Evolutionary conservation across 495 filamentous ascomycete species (phyloP), one percentile per base, ranked within the genome.

Genomic region (Aspergillus funiculosus): DNA sequence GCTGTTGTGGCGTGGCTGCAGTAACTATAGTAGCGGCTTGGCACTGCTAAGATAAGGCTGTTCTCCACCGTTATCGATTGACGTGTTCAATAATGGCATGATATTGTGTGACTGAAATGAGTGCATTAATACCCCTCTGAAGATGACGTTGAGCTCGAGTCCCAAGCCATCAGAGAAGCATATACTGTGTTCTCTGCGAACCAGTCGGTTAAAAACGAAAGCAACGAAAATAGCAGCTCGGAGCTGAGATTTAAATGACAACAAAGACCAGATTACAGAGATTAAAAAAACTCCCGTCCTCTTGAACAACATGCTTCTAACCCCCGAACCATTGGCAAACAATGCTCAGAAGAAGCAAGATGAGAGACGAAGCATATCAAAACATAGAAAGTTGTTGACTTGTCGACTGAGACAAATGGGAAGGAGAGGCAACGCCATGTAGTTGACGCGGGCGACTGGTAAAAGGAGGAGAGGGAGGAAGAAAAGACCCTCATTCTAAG

Each of bases 231-330:
- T 26, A 29, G 18, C 49, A 47, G 21, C 14, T 34, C 27, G 24
- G 38, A 43, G 29, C 28, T 32, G 44, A 48, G 38, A 52, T 43
- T 47, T 6, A 44, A 21, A 30, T 9, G 34, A 41, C 34, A 35
- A 31, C 20, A 39, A 48, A 30, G 43, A 36, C 30, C 38, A 57
- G 46, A 54, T 47, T 59, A 52, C 46, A 53, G 26, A 28, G 41
- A 36, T 19, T 37, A 54, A n/a, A n/a, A n/a, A n/a, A 34, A 46
- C 57, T 43, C 43, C 50, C 52, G 58, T 51, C 46, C 50, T 54
- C 48, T 54, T 57, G 53, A 50, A 43, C 39, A 49, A 58, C n/a
- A 53, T 54, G 61, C 50, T 59, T 62, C 63, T 61, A 64, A 53
- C 46, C 48, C 31, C 42, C 51, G 41, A 52, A 55, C 38, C 21